Conservation (phyloP, 2,329 filamentous ascomycete species). For the Penicillium sp. region DNA sequence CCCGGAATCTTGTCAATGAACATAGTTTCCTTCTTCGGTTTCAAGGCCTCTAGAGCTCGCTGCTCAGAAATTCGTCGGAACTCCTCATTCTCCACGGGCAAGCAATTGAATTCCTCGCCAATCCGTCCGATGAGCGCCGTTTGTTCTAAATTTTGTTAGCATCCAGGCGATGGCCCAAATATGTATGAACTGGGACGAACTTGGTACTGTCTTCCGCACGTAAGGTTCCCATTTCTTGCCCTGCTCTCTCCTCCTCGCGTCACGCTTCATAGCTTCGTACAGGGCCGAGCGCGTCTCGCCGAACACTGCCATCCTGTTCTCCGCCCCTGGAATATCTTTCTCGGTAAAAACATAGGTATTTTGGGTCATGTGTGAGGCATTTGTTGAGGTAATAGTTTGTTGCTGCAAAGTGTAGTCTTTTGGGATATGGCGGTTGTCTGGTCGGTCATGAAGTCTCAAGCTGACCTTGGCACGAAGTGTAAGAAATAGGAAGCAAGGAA, state of each 20-base stretch:
- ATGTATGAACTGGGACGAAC: conserved; percentile 42
- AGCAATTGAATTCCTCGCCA: conserved; percentile 71
- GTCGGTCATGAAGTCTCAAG: conserved; percentile 64
- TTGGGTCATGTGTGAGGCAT: conserved; percentile 52
- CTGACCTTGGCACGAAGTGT: conserved; percentile 61
- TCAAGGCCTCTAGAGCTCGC: conserved; percentile 59
- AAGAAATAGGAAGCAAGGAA: conserved; percentile 13
- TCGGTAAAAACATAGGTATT: conserved; percentile 94
- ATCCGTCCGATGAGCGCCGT: conserved; percentile 72
- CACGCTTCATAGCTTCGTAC: conserved; percentile 47
- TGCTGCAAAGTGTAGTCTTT: conserved; percentile 83
- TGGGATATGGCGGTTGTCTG: conserved; percentile 71
- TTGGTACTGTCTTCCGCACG: conserved; percentile 62
- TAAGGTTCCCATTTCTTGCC: conserved; percentile 60
- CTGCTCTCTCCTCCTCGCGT: conserved; percentile 46
- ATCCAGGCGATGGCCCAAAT: neutral
- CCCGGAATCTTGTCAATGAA: conserved; percentile 46
- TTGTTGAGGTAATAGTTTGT: conserved; percentile 52
- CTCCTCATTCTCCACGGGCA: conserved; percentile 69
- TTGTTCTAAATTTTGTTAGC: conserved; percentile 57
- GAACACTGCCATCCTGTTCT: conserved; percentile 45
- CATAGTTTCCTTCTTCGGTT: conserved; percentile 57
- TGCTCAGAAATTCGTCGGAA: conserved; percentile 61
- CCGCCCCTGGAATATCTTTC: conserved; percentile 80
- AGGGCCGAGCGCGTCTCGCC: conserved; percentile 47